Conservation (phyloP, 345 rosid genomes). For the Citrus trifoliata region DNA sequence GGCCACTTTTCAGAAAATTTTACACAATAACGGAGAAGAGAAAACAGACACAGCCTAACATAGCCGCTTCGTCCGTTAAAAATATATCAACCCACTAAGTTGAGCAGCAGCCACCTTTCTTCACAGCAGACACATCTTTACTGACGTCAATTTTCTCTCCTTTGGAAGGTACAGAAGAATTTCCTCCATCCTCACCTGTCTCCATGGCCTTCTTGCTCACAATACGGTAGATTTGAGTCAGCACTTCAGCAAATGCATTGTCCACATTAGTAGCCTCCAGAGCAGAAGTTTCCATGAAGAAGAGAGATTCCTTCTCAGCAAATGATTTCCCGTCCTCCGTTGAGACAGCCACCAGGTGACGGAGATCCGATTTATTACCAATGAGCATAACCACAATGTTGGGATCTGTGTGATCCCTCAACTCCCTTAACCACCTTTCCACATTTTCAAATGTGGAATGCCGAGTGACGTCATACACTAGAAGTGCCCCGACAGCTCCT, state of each 20-base stretch:
- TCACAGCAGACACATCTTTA: conserved; percentile 89
- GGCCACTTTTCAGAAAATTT: conserved; percentile 32
- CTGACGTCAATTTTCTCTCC: conserved; percentile 84
- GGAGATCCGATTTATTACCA: conserved; percentile 90
- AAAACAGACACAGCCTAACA: conserved; percentile 19
- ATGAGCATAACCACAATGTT: conserved; percentile 90
- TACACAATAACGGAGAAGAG: conserved; percentile 31
- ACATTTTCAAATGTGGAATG: conserved; percentile 89
- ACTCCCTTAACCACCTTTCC: conserved; percentile 89
- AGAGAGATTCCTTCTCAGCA: conserved; percentile 78
- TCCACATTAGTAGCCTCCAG: conserved; percentile 86
- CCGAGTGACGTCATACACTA: conserved; percentile 83
- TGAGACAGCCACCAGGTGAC: conserved; percentile 82
- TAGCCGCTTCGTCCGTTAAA: conserved; percentile 23
- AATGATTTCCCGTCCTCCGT: conserved; percentile 83
- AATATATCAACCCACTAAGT: conserved; percentile 35
- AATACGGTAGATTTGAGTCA: conserved; percentile 72
- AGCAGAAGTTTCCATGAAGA: conserved; percentile 95
- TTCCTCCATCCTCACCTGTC: conserved; percentile 44
- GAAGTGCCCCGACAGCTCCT: conserved; percentile 91
- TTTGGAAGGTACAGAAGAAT: conserved; percentile 60
- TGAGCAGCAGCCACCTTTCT: conserved; percentile 90
- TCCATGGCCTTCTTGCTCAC: conserved; percentile 94
- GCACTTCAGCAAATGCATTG: conserved; percentile 85
- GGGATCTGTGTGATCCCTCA: conserved; percentile 92